Base-by-base conservation (phyloP, 75 land plant species). In the Sequoiadendron giganteum region DNA sequence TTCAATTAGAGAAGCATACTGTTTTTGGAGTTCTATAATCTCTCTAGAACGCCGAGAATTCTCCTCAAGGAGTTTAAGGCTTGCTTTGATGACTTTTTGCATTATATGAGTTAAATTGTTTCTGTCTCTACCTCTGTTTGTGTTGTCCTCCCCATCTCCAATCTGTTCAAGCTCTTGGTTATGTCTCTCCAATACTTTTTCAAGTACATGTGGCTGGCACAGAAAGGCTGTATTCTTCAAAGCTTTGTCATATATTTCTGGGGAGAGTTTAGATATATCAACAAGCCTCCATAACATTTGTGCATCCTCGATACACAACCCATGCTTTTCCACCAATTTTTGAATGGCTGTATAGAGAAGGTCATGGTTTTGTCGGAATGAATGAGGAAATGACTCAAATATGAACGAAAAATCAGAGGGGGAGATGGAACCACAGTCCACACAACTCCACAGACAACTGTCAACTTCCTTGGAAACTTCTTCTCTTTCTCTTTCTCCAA, bases 11-110 rank as follows among this genome's bases (percentile, higher is more conserved):
- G 83, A 88, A 43, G 92, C 93, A 47, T 90, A 92, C 84, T 92
- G 93, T 58, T 91, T 92, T 87, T 92, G 93, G 28, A 92, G 92
- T 90, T 92, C 93, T 52, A 86, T 73, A 61, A 92, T 92, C 92
- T 92, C 93, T 32, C 84, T 85, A 34, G 93, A 89, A 10, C 90
- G 89, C 78, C 92, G 88, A 28, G 92, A 87, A 70, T 92, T 92
- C 86, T 92, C 93, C 83, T 92, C 93, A 40, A 92, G 85, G 39
- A 92, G 87, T 87, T 91, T 92, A 40, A 92, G 87, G 90, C 93
- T 92, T 13, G 93, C 92, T 42, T 89, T 84, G 54, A 92, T 89
- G 54, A 92, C 92, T 83, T 92, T 91, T 88, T 92, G 92, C 93
- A 92, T 92, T 4, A 92, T 89, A 36, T 91, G 87, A 16, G 68